Conservation (phyloP, 1,139 yeast genomes). For the Geotrichum klebahnii region DNA sequence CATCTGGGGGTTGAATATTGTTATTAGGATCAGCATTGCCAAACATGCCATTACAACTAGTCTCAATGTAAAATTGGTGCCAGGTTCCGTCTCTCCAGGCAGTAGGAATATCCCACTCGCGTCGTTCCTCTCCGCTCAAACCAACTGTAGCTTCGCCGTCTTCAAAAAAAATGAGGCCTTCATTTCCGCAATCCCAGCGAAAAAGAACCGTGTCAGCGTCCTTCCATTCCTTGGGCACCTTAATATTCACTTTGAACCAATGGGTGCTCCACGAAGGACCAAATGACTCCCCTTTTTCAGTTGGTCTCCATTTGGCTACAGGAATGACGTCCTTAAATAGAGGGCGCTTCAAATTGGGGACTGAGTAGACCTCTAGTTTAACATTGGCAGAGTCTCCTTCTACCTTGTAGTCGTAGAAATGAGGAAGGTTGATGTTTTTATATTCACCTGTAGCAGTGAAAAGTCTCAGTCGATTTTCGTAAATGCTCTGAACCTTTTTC, state of each 20-base stretch:
- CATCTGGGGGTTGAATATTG: constrained; percentile 60
- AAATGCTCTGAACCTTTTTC: constrained; percentile 76
- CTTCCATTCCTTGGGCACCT: constrained; percentile 52
- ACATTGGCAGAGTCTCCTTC: constrained; percentile 43
- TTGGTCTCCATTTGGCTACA: constrained; percentile 52
- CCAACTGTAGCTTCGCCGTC: constrained; percentile 75
- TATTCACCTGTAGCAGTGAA: constrained; percentile 73
- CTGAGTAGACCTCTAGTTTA: constrained; percentile 55
- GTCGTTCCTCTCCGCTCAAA: constrained; percentile 78
- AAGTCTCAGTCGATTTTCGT: constrained; percentile 74
- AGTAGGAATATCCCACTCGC: constrained; percentile 69
- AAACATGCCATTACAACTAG: constrained; percentile 92
- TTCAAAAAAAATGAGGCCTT: constrained; percentile 69
- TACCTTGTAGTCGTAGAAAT: constrained; percentile 64
- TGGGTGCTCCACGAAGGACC: constrained; percentile 97
- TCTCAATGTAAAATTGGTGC: constrained; percentile 69
- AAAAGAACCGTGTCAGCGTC: constrained; percentile 50
- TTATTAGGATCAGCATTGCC: constrained; percentile 66
- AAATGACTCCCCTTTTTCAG: constrained; percentile 68
- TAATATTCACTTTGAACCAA: constrained; percentile 73
- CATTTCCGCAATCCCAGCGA: constrained; percentile 85
- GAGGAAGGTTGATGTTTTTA: constrained; percentile 67
- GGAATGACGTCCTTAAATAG: constrained; percentile 65
- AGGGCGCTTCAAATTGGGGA: constrained; percentile 71
- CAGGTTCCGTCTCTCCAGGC: constrained; percentile 47